phyloP scores from a whole-genome alignment of 176 grass and related monocot genomes.

The Metroxylon sagu region DNA sequence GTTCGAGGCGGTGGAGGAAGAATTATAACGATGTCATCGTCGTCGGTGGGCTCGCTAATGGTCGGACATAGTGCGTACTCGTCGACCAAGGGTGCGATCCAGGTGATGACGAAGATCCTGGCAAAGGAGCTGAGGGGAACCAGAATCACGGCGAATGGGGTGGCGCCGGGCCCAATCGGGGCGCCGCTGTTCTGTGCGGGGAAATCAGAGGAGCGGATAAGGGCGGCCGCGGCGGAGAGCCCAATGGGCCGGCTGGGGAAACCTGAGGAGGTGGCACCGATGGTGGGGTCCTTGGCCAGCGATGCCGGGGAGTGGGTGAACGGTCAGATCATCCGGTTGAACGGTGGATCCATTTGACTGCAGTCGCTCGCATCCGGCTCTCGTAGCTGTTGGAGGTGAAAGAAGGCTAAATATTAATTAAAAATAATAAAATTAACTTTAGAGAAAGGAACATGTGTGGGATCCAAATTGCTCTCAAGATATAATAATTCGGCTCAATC shows the following conservation, averaged over 20 bases:
- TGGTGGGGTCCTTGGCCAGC: slow-evolving; percentile 50
- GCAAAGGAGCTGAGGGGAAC: slow-evolving; percentile 41
- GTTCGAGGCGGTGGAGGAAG: not conserved
- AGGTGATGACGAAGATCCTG: slow-evolving; percentile 45
- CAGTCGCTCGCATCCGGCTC: too few relatives aligned
- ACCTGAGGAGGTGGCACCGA: slow-evolving; percentile 35
- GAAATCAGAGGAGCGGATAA: slow-evolving; percentile 35
- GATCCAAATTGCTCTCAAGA: too few relatives aligned
- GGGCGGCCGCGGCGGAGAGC: slow-evolving; percentile 27
- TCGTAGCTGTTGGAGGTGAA: too few relatives aligned
- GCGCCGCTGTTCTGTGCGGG: slow-evolving; percentile 55
- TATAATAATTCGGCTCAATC: too few relatives aligned
- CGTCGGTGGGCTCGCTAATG: slow-evolving; percentile 28
- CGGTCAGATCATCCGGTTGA: slow-evolving; percentile 45
- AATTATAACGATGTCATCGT: slow-evolving; percentile 35
- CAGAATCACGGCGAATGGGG: slow-evolving; percentile 39
- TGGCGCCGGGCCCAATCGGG: slow-evolving; percentile 41
- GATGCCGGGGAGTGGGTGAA: slow-evolving; percentile 60
- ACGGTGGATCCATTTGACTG: slow-evolving; percentile 37
- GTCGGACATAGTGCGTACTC: slow-evolving; percentile 32
- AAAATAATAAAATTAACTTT: too few relatives aligned
- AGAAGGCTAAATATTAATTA: too few relatives aligned
- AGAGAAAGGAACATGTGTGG: too few relatives aligned
- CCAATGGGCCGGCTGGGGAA: slow-evolving; percentile 44
- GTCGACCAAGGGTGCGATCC: slow-evolving; percentile 39